Base-by-base conservation (phyloP, 305 asterid genomes). In the Fraxinus latifolia region DNA sequence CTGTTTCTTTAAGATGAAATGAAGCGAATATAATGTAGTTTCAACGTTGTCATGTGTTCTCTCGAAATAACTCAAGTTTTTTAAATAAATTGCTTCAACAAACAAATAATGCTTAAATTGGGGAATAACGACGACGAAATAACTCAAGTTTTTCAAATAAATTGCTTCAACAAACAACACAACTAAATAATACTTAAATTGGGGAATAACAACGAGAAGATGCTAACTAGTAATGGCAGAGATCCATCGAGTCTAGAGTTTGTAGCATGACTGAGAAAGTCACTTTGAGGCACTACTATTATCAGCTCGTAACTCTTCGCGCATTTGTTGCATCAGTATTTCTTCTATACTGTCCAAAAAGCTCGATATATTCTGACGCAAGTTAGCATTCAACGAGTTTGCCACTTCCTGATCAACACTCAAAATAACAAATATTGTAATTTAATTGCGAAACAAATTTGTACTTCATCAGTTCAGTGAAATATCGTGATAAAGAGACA, bases 311-410 rank as follows among this genome's bases (percentile, higher is more conserved):
- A 44, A 44, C 5, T 44, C 53, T 44, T 44, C 53, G 5, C 53
- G 53, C 53, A 44, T 44, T 44, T 44, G 53, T 11, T 44, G 53
- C 53, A 44, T 53, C 34, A 95, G 90, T 79, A 91, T 88, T 87
- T 89, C 96, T 83, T 93, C 98, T 50, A 93, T 87, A 27, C 79
- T 80, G 79, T 90, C 89, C 1, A 87, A 83, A n/a, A 93, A 93
- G 79, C 85, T 87, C 67, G 90, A 84, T 80, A 95, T 79, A 62
- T 87, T 87, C 82, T 78, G 91, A 19, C 93, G 91, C n/a, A 77
- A 29, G 39, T 44, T 78, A 74, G 79, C 62, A 58, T 82, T 88
- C 86, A 88, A 84, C 2, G 91, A 87, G 90, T 93, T 93, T 1
- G 93, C 91, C 89, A 79, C 55, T 82, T 90, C 96, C 98, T 95